phyloP scores from a whole-genome alignment of 192 early-diverging fungal genomes.

The Chytriomyces hyalinus region DNA sequence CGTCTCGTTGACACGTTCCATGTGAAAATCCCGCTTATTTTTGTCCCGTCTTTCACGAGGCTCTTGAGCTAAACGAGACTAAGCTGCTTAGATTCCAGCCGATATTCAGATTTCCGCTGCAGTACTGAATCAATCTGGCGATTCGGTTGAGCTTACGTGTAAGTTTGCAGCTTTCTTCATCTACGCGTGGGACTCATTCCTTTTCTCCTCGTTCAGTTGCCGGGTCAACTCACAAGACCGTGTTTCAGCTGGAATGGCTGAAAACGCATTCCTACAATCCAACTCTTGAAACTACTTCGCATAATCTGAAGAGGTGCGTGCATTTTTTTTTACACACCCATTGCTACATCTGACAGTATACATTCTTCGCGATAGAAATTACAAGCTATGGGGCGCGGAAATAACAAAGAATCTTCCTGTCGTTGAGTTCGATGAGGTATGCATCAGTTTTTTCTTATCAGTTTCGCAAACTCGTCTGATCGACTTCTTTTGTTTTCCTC shows the following conservation, averaged over 20 bases:
- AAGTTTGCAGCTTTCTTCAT: background rate
- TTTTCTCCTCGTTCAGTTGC: background rate
- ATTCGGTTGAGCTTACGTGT: slow-evolving; percentile 34
- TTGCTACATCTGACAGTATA: background rate
- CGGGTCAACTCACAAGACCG: slow-evolving; percentile 59
- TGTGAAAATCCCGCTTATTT: slow-evolving; percentile 26
- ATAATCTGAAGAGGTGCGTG: slow-evolving; percentile 1
- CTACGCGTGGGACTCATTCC: background rate
- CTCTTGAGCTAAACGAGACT: slow-evolving; percentile 65
- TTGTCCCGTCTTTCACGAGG: background rate
- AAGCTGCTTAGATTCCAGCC: slow-evolving; percentile 41
- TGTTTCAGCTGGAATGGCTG: slow-evolving; percentile 68
- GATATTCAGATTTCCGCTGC: slow-evolving; percentile 43
- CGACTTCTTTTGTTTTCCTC: background rate
- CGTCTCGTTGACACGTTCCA: slow-evolving; percentile 72
- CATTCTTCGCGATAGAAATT: background rate
- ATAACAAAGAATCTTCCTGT: slow-evolving; percentile 49
- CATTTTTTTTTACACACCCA: background rate
- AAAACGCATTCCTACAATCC: slow-evolving; percentile 70
- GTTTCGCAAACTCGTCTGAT: too few relatives aligned
- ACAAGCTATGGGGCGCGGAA: slow-evolving; percentile 48
- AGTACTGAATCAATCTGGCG: background rate
- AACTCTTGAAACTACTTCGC: slow-evolving; percentile 38
- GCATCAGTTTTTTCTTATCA: background rate
- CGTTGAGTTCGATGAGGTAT: slow-evolving; percentile 66